A percentile compares a stretch with the other conserved stretches of the same genome.
These are phyloP conservation scores for Cryphonectria parasitica DNA, from an alignment of 2,329 filamentous ascomycete species.

Conservation along the genomic window DNA sequence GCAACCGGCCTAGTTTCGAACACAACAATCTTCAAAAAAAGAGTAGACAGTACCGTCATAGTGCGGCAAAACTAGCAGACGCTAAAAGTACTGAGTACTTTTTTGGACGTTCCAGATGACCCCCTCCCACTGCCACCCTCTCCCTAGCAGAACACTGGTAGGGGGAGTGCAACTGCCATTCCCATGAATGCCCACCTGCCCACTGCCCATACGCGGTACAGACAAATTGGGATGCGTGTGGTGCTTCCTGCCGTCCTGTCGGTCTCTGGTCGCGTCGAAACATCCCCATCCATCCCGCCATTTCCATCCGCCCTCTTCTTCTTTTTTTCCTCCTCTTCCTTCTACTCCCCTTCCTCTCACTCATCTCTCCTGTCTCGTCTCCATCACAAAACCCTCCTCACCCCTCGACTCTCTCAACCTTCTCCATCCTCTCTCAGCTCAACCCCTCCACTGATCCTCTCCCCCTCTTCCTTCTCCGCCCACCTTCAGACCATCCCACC, in stretches of 20 bases:
- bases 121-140: slow-evolving; percentile 1
- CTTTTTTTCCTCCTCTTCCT: slow-evolving; percentile 20
- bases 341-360: slow-evolving; percentile 25
- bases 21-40: background rate
- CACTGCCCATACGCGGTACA: slow-evolving; percentile 25
- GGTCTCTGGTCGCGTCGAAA: slow-evolving; percentile 17
- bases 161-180: slow-evolving; percentile 21
- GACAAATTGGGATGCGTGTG: background rate
- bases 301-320: slow-evolving; percentile 28
- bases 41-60: background rate
- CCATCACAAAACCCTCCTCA: slow-evolving; percentile 17
- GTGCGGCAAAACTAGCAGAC: background rate
- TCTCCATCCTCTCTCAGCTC: slow-evolving; percentile 21
- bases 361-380: slow-evolving; percentile 18
- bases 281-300: slow-evolving; percentile 30
- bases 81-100: background rate
- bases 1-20: slow-evolving; percentile 1
- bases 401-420: slow-evolving; percentile 26
- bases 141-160: background rate
- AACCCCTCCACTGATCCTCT: slow-evolving; percentile 21
- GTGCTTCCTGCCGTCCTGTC: slow-evolving; percentile 17
- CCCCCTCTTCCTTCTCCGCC: slow-evolving; percentile 1
- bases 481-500: background rate
- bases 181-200: slow-evolving; percentile 32
- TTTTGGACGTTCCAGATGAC: background rate